These are phyloP conservation scores for Stentor coeruleus DNA, from an alignment of 73 alveolate species.

Conservation along the genomic window DNA sequence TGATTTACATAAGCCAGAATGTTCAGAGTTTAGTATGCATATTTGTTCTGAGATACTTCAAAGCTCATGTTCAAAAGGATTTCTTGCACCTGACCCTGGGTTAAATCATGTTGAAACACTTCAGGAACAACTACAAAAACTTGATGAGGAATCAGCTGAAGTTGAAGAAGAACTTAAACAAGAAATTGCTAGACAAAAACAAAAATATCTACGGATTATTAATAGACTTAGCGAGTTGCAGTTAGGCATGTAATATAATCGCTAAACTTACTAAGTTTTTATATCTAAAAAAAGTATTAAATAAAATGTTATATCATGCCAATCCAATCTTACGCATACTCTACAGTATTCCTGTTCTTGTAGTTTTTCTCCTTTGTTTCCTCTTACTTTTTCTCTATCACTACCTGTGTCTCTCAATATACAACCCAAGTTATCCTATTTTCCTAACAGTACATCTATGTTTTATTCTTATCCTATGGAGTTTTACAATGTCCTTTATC, in stretches of 20 bases:
- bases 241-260: too few relatives aligned
- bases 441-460: too few relatives aligned
- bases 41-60: conserved; percentile 3
- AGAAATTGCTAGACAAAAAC: conserved; percentile 11
- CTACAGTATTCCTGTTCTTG: too few relatives aligned
- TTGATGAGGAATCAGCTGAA: background rate
- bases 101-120: background rate
- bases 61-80: background rate
- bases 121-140: background rate
- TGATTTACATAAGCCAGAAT: background rate
- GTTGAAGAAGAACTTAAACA: background rate
- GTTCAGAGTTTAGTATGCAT: background rate
- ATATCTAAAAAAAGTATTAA: too few relatives aligned
- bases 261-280: too few relatives aligned
- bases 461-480: background rate
- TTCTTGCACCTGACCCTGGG: background rate
- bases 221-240: conserved; percentile 1
- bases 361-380: too few relatives aligned
- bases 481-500: background rate
- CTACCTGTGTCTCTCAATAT: too few relatives aligned
- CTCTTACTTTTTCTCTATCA: too few relatives aligned
- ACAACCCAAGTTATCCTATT: too few relatives aligned
- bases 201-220: conserved; percentile 7
- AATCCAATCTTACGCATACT: too few relatives aligned
- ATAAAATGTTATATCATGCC: too few relatives aligned